These are phyloP conservation scores for Solanum hybrid DNA, from an alignment of 305 asterid genomes.

Conservation along the genomic window DNA sequence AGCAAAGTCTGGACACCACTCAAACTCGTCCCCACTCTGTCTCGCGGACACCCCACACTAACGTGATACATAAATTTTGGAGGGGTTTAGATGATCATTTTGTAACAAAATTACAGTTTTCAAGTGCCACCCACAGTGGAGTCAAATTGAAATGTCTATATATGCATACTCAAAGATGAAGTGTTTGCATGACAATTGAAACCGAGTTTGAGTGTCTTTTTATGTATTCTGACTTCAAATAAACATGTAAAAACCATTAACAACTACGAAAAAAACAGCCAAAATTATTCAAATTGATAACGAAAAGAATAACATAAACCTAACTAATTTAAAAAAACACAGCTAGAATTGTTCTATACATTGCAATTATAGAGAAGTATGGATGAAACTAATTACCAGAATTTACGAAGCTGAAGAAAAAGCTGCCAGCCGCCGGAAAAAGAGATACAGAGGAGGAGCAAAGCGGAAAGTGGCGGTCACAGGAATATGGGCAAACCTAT, in stretches of 20 bases:
- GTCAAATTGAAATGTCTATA: background rate
- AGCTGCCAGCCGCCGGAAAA: background rate
- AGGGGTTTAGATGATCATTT: no score
- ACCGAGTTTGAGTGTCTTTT: background rate
- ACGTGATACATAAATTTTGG: background rate
- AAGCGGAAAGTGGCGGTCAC: background rate
- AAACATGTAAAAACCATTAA: background rate
- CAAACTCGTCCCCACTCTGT: no score
- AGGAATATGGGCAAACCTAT: background rate
- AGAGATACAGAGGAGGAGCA: background rate
- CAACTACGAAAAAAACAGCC: background rate
- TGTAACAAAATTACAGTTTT: background rate
- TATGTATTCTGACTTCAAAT: background rate
- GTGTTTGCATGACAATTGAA: background rate
- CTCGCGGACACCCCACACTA: no score
- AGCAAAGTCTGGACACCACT: no score
- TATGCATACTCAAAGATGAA: background rate
- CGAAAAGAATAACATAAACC: background rate
- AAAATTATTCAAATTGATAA: background rate
- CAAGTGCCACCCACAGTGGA: background rate
- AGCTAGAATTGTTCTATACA: background rate
- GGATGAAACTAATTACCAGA: background rate
- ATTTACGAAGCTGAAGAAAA: background rate
- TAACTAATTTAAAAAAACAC: background rate
- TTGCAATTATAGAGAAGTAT: background rate